Percentiles rank a stretch among this genome's conserved stretches.
Evolutionary conservation across 2,329 filamentous ascomycete genomes (phyloP).

Genomic region (Ilyonectria destructans): DNA sequence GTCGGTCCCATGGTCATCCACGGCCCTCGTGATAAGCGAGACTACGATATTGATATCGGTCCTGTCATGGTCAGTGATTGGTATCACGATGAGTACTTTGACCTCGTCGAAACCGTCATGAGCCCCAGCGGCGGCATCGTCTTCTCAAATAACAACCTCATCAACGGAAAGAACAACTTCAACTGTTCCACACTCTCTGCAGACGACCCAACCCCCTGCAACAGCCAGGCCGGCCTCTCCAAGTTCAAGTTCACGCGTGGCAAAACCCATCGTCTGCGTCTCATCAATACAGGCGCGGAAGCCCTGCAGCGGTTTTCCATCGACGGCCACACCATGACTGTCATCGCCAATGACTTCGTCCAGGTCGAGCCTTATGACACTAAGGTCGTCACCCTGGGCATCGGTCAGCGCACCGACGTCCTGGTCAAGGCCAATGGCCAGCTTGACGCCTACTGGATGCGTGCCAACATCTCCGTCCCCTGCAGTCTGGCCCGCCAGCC

Average conservation of each 20-base stretch:
- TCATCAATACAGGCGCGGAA: constrained; percentile 72
- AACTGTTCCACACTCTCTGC: constrained; percentile 60
- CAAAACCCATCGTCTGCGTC: constrained; percentile 72
- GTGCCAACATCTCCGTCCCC: constrained; percentile 64
- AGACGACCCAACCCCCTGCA: constrained; percentile 62
- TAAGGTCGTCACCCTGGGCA: constrained; percentile 71
- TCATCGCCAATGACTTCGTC: constrained; percentile 78
- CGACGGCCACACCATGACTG: constrained; percentile 73
- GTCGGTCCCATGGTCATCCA: constrained; percentile 75
- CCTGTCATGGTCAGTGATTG: constrained; percentile 71
- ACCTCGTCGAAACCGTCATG: constrained; percentile 65
- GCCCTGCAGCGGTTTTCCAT: constrained; percentile 71
- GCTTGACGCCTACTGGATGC: constrained; percentile 72
- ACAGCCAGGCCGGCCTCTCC: constrained; percentile 64
- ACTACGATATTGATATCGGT: constrained; percentile 77
- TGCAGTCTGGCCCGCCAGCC: constrained; percentile 67
- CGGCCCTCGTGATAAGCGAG: constrained; percentile 62
- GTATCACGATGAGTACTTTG: constrained; percentile 70
- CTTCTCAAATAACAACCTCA: constrained; percentile 71
- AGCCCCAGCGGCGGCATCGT: constrained; percentile 55
- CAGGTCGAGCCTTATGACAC: constrained; percentile 75
- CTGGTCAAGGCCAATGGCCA: constrained; percentile 66
- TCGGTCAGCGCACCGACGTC: constrained; percentile 68
- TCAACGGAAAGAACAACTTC: constrained; percentile 75
- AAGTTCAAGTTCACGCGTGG: constrained; percentile 68